Percentiles rank a stretch among this genome's conserved stretches.
Evolutionary conservation across 768 basidiomycete genomes (phyloP).

Genomic region (Leccinum subgranulosum): DNA sequence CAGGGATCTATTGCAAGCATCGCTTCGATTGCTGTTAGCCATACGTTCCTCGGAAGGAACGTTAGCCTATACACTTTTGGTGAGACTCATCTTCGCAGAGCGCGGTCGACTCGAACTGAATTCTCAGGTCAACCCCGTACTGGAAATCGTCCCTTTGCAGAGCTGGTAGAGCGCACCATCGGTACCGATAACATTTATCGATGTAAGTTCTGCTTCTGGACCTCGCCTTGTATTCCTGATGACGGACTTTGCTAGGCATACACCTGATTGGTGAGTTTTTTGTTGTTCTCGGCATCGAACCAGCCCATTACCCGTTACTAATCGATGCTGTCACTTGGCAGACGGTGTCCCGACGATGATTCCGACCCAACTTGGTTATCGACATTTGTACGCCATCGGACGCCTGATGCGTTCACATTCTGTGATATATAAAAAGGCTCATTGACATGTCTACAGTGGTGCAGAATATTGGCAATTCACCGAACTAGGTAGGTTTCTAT

Average conservation of each 20-base stretch:
- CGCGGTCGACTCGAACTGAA: not conserved
- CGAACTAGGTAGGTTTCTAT: slow-evolving; percentile 33
- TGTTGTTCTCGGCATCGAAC: not conserved
- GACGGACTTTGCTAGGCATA: slow-evolving; percentile 30
- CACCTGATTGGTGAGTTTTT: slow-evolving; percentile 39
- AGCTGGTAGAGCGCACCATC: slow-evolving; percentile 37
- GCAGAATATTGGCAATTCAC: slow-evolving; percentile 48
- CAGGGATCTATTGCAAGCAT: slow-evolving; percentile 40
- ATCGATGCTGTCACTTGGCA: slow-evolving; percentile 12
- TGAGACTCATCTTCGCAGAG: slow-evolving; percentile 12
- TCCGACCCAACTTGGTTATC: slow-evolving; percentile 43
- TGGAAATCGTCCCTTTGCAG: slow-evolving; percentile 40
- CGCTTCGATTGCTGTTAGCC: slow-evolving; percentile 33
- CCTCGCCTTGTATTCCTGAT: not conserved
- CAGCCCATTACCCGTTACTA: not conserved
- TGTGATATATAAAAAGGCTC: slow-evolving; percentile 3
- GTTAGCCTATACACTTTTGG: slow-evolving; percentile 45
- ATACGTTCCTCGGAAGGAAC: slow-evolving; percentile 26
- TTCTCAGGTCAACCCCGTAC: slow-evolving; percentile 47
- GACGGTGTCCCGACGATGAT: slow-evolving; percentile 55
- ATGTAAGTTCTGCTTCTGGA: slow-evolving; percentile 24
- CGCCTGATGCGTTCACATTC: slow-evolving; percentile 11
- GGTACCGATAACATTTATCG: slow-evolving; percentile 41
- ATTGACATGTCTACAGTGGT: slow-evolving; percentile 20
- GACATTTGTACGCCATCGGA: slow-evolving; percentile 36